Percentiles rank a stretch among this genome's conserved stretches.
phyloP scores from a whole-genome alignment of 164 flowering plant genomes.

The Stephania cephalantha region DNA sequence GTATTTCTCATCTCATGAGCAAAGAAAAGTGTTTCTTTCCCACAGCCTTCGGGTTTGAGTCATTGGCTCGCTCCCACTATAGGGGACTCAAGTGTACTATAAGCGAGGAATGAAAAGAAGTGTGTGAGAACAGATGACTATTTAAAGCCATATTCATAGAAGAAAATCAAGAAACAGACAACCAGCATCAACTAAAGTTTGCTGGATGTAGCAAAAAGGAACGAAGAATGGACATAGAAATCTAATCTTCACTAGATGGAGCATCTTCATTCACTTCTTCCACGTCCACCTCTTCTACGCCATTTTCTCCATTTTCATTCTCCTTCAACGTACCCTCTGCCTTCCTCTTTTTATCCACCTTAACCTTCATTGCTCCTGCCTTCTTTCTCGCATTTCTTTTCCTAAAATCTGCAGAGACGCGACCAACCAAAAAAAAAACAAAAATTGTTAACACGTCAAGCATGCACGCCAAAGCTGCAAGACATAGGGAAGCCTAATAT shows the following conservation, averaged over 20 bases:
- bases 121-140: too few relatives aligned
- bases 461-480: too few relatives aligned
- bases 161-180: neutral
- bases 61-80: too few relatives aligned
- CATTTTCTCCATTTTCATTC: constrained; percentile 19
- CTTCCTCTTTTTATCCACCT: constrained; percentile 35
- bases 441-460: too few relatives aligned
- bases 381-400: constrained; percentile 48
- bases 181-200: neutral
- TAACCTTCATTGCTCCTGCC: constrained; percentile 35
- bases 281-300: constrained; percentile 11
- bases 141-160: neutral
- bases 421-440: neutral
- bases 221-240: neutral
- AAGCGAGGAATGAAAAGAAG: too few relatives aligned
- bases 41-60: too few relatives aligned
- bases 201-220: neutral
- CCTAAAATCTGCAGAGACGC: constrained; percentile 34
- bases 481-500: too few relatives aligned
- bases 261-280: constrained; percentile 15
- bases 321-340: constrained; percentile 22
- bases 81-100: too few relatives aligned
- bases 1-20: too few relatives aligned
- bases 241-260: neutral
- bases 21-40: too few relatives aligned